Evolutionary conservation across 1,139 yeast species (phyloP).

Genomic region (Arxiozyma heterogenica): DNA sequence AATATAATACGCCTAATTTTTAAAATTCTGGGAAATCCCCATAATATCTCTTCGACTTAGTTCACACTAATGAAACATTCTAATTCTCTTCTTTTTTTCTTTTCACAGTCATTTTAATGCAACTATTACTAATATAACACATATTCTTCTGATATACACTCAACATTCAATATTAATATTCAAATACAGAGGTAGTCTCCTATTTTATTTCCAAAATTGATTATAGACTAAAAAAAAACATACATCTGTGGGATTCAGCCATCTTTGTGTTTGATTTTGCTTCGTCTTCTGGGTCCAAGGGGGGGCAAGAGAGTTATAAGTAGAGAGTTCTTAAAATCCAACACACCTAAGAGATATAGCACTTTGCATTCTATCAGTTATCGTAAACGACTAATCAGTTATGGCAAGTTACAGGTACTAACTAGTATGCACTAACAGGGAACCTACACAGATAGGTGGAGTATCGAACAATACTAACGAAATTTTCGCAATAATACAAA

Average conservation of each 20-base stretch:
- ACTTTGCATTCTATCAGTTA: neutral
- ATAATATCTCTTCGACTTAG: no score
- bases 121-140: no score
- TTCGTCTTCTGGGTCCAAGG: neutral
- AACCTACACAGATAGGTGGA: neutral
- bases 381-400: neutral
- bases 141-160: no score
- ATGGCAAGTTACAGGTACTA: neutral
- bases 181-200: no score
- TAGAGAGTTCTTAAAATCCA: neutral
- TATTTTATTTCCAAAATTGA: no score
- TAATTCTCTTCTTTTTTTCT: neutral
- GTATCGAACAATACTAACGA: neutral
- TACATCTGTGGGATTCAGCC: constrained; percentile 98
- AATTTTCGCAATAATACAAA: neutral
- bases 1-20: no score
- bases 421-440: no score
- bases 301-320: neutral
- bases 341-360: neutral
- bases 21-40: no score
- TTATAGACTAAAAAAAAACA: constrained; percentile 31
- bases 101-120: no score
- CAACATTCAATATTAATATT: no score
- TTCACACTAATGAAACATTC: no score
- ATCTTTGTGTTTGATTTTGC: constrained; percentile 35